Evolutionary conservation across 441 rosid species (phyloP).

Genomic region (Eruca vesicaria): DNA sequence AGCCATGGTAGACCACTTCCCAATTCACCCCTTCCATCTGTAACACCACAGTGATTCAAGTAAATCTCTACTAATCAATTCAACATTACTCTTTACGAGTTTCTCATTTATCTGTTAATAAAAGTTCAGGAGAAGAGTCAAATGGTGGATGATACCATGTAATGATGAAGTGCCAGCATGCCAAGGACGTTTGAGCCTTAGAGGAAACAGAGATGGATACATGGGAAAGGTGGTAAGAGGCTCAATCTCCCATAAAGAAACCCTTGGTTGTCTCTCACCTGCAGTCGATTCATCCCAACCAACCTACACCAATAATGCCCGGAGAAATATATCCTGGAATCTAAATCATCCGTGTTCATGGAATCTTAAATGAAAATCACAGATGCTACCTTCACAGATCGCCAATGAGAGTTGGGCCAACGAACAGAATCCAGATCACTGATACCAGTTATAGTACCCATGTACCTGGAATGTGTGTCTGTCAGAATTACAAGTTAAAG

Average conservation of each 20-base stretch:
- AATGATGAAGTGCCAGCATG: slow-evolving; percentile 53
- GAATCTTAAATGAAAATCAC: neutral
- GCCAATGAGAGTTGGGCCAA: slow-evolving; percentile 92
- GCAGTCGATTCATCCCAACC: slow-evolving; percentile 97
- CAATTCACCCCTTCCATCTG: slow-evolving; percentile 49
- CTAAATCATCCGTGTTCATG: neutral
- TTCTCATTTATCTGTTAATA: neutral
- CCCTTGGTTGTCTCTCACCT: slow-evolving; percentile 90
- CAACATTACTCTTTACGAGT: neutral
- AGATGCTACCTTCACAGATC: slow-evolving; percentile 72
- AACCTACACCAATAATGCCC: slow-evolving; percentile 47
- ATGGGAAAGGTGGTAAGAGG: slow-evolving; percentile 56
- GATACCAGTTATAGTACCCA: slow-evolving; percentile 90
- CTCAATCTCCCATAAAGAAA: slow-evolving; percentile 88
- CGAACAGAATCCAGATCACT: slow-evolving; percentile 71
- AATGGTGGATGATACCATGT: slow-evolving; percentile 37
- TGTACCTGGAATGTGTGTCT: slow-evolving; percentile 49
- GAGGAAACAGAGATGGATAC: slow-evolving; percentile 59
- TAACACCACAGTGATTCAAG: slow-evolving; percentile 6
- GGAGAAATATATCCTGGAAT: neutral
- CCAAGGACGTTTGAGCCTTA: slow-evolving; percentile 77
- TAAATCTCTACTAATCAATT: neutral
- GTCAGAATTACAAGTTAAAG: slow-evolving; percentile 5
- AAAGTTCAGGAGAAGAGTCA: too few species aligned
- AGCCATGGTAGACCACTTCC: slow-evolving; percentile 50